These are phyloP conservation scores for Solanum sitiens DNA, from an alignment of 257 asterid genomes.

Conservation along the genomic window DNA sequence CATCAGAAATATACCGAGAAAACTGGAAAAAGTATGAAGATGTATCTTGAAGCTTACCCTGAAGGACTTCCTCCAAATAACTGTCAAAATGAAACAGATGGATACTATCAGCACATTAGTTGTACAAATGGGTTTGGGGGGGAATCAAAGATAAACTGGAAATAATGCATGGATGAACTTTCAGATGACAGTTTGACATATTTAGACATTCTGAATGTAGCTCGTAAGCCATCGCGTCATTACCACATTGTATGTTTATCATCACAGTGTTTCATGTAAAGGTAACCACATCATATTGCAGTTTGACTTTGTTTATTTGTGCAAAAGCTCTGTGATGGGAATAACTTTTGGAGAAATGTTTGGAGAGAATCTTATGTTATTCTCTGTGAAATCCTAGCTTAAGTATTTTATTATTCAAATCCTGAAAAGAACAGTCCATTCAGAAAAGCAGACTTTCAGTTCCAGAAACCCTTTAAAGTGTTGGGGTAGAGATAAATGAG, in stretches of 20 bases:
- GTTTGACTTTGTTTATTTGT: not conserved
- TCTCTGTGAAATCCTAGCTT: not conserved
- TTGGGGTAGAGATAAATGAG: not conserved
- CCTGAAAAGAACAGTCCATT: not conserved
- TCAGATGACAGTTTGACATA: not conserved
- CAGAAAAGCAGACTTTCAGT: not conserved
- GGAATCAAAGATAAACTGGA: not conserved
- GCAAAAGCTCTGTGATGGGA: not conserved
- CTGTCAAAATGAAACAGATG: constrained; percentile 29
- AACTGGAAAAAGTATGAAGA: not conserved
- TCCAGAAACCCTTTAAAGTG: not conserved
- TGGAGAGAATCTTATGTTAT: not conserved
- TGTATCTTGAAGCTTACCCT: constrained; percentile 41
- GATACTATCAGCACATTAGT: constrained; percentile 7
- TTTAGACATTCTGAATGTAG: not conserved
- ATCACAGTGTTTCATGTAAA: not conserved
- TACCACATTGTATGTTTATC: not conserved
- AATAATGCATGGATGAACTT: not conserved
- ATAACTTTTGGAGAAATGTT: not conserved
- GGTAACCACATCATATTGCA: not conserved
- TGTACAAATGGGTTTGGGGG: not conserved
- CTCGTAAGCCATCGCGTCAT: not conserved
- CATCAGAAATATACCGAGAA: not conserved
- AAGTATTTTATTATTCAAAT: not conserved
- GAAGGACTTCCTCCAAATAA: constrained; percentile 58